Evolutionary conservation across 2,329 filamentous ascomycete species (phyloP), one percentile per base, ranked within the genome.

Genomic region (Bipolaris gigantea): DNA sequence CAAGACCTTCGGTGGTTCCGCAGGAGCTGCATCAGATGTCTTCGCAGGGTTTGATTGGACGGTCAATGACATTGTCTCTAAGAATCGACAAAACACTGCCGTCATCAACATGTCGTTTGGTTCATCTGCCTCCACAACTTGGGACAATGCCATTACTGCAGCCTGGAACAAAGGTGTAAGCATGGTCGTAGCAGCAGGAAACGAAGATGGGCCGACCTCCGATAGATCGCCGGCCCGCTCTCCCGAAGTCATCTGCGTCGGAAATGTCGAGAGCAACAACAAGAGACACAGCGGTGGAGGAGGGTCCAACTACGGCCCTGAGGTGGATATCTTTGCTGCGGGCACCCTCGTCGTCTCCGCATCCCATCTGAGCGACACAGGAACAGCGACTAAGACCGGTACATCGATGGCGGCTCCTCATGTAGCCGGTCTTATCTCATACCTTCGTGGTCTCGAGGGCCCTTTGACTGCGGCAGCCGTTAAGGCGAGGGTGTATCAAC

Each of bases 341-440:
- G 75, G 75, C 9, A 73, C 70, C 2, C 56, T 62, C n/a, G 64
- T 78, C 25, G 64, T 77, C 0, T 81, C 77, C 55, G 74, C 83
- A 10, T 83, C 77, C 33, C 66, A 66, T 44, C 73, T 69, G 34
- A 80, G 73, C 18, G 76, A 81, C 21, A 79, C 53, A 18, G 66
- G 60, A 3, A 63, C 61, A 69, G 72, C 73, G 43, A 76, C 66
- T 25, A 77, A 84, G 63, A 81, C 77, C 5, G 86, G 85, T 34
- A 88, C 85, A 4, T 84, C 80, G 30, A 87, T 87, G 85, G 86
- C 87, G 15, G 81, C 81, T 10, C 88, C 87, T 2, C 87, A 89
- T 67, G 80, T 90, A 50, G 82, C 85, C 41, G 88, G 88, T 46
- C 78, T 90, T 2, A 85, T 85, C 9, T 86, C 85, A 34, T 90